Conservation (phyloP, 345 rosid species). For the Aquilaria yunnanensis region DNA sequence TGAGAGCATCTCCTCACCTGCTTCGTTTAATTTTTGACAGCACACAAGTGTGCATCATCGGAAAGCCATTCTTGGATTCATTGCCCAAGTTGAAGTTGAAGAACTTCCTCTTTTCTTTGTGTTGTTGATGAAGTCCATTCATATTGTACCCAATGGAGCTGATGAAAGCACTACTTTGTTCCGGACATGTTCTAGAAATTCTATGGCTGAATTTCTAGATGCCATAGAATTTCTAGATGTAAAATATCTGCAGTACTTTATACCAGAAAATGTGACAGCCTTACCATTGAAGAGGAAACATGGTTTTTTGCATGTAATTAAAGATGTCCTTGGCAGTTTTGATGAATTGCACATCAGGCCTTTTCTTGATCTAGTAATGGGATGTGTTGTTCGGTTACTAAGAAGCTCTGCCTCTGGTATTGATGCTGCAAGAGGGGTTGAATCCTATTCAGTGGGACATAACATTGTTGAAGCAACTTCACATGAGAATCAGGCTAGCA, state of each 20-base stretch:
- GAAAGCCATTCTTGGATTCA: conserved; percentile 75
- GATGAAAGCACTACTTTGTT: conserved; percentile 27
- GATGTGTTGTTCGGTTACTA: conserved; percentile 73
- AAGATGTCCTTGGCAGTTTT: conserved; percentile 67
- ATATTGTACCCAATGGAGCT: conserved; percentile 40
- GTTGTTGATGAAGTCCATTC: conserved; percentile 75
- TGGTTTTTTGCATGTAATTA: conserved; percentile 83
- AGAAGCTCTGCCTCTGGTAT: conserved; percentile 41
- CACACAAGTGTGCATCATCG: conserved; percentile 71
- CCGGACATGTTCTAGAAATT: conserved; percentile 33
- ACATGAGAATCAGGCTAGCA: conserved; percentile 20
- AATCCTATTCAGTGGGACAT: conserved; percentile 24
- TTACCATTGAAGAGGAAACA: conserved; percentile 69
- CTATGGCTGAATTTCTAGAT: conserved; percentile 39
- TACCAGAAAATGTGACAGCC: conserved; percentile 41
- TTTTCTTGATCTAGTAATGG: conserved; percentile 75
- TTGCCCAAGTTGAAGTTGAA: conserved; percentile 59
- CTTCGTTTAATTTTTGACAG: conserved; percentile 30
- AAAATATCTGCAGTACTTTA: conserved; percentile 46
- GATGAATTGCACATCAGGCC: conserved; percentile 67
- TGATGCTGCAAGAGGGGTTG: conserved; percentile 28
- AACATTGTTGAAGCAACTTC: conserved; percentile 16
- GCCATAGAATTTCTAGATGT: conserved; percentile 43
- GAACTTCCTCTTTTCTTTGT: conserved; percentile 76
- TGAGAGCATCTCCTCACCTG: background rate